Conservation (phyloP, 176 grass and related monocot species). For the Ampelocalamus luodianensis region DNA sequence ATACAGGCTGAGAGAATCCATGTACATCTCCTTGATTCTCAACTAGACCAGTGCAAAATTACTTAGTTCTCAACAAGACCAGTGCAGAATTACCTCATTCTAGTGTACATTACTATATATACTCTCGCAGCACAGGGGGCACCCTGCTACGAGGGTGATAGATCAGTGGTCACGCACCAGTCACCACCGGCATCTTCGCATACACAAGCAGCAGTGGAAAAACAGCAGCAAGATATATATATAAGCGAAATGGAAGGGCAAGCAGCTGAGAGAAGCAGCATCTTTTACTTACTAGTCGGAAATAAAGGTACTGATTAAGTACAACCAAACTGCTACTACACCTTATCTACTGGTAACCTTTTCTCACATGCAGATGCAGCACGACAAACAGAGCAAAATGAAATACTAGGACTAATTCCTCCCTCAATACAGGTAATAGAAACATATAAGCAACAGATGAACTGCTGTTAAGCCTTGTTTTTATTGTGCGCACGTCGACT, state of each 20-base stretch:
- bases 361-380: slow-evolving; percentile 29
- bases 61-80: background rate
- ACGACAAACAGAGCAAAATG: slow-evolving; percentile 36
- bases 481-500: slow-evolving; percentile 41
- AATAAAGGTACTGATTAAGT: slow-evolving; percentile 40
- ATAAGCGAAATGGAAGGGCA: background rate
- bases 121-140: no score
- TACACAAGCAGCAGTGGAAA: background rate
- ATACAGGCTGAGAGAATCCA: background rate
- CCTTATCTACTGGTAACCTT: slow-evolving; percentile 48
- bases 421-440: slow-evolving; percentile 50
- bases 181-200: background rate
- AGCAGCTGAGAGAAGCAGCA: background rate
- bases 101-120: background rate
- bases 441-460: slow-evolving; percentile 50
- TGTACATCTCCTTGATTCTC: background rate
- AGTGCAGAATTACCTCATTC: background rate
- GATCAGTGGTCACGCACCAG: no score
- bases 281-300: slow-evolving; percentile 33
- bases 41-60: no score
- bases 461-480: slow-evolving; percentile 46
- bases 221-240: background rate
- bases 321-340: slow-evolving; percentile 46
- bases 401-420: slow-evolving; percentile 44
- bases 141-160: no score